Base-by-base conservation (phyloP, 805 yeast species). In the Brettanomyces nanus region DNA sequence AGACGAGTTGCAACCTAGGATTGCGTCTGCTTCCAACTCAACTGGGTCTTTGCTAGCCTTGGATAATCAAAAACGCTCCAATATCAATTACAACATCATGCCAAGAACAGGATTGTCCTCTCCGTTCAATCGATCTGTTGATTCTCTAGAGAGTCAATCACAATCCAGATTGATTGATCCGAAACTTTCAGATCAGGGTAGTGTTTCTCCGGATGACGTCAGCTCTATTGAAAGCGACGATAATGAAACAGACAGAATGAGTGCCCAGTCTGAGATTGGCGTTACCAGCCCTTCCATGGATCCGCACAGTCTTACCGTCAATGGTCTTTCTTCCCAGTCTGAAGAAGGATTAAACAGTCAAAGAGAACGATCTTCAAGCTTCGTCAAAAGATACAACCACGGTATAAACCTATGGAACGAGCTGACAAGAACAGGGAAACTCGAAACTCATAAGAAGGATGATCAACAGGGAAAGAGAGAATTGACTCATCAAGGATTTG, bases 11-110 rank as follows among this genome's bases (percentile, higher is more conserved):
- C 21, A 9, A 13, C 9, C 26, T 10, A 18, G 20, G 15, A 19
- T 21, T 13, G 33, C 39, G 14, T 25, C 39, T 4, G 38, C 37
- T 21, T 37, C 41, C 5, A 46, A 47, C 23, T 47, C 51, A 14
- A 44, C 47, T 1, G 30, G 40, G 5, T 43, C 43, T 7, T 30
- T 46, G 5, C 15, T 43, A 6, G 28, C 39, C 13, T 11, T 35
- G 2, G 33, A 26, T 15, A 35, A 35, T 22, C 23, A 28, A 20
- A 19, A 19, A 22, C 20, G 38, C 7, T 14, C 30, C 18, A 33
- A 33, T 21, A 32, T 6, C 10, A 10, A 13, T 18, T 6, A 19
- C 14, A 20, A 6, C 18, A 32, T 6, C n/a, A 19, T 27, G 26
- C 17, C 37, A 13, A 9, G 18, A 20, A 25, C 36, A 6, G 43